Conservation (phyloP, 2,329 filamentous ascomycete genomes). For the Ophiocordyceps robertsii region DNA sequence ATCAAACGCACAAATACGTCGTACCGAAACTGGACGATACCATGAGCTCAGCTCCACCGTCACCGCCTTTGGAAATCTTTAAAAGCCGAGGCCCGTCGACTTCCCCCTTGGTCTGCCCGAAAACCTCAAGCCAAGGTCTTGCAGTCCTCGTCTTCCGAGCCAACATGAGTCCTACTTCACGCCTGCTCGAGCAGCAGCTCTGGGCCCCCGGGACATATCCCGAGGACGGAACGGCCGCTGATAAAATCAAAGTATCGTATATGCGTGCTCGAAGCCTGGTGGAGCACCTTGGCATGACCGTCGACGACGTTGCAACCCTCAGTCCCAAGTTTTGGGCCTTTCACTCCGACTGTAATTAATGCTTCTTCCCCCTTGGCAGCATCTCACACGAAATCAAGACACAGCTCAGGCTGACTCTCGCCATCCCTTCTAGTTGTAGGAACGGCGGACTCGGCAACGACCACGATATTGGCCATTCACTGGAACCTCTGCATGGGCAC, state of each 20-base stretch:
- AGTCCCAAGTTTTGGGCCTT: slow-evolving; percentile 12
- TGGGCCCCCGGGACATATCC: too few species aligned
- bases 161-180: too few species aligned
- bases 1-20: too few species aligned
- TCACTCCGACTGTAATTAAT: slow-evolving; percentile 8
- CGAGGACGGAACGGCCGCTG: too few species aligned
- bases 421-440: slow-evolving; percentile 5
- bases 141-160: too few species aligned
- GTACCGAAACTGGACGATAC: too few species aligned
- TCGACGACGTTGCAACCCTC: slow-evolving; percentile 9
- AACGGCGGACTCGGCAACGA: slow-evolving; percentile 7
- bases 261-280: not conserved
- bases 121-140: too few species aligned
- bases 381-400: not conserved
- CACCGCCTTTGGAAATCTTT: too few species aligned
- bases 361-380: not conserved
- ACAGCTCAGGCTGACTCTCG: not conserved
- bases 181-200: too few species aligned
- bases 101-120: too few species aligned
- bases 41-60: too few species aligned
- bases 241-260: not conserved
- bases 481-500: slow-evolving; percentile 18
- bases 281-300: not conserved
- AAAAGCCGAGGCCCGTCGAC: too few species aligned
- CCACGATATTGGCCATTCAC: slow-evolving; percentile 14